Evolutionary conservation across 495 filamentous ascomycete genomes (phyloP), one percentile per base, ranked within the genome.

Genomic region (Cryomyces minteri): DNA sequence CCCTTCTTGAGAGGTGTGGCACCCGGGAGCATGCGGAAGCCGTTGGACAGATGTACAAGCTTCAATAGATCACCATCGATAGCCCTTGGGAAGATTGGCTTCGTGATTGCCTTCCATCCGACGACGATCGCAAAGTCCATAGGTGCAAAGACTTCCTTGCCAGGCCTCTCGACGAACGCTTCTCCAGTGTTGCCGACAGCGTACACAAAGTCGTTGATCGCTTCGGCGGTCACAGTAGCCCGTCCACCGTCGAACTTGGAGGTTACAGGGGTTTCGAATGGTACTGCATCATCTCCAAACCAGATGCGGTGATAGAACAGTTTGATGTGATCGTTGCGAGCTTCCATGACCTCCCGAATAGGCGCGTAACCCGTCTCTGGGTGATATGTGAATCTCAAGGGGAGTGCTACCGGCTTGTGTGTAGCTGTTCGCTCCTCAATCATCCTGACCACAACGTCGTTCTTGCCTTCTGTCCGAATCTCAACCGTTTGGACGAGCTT

Each of bases 61-160:
- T 85, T 90, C 39, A 98, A 71, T 36, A 98, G 70, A 59, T 98
- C 90, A 39, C 90, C 90, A 52, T 98, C 88, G 49, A 96, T 93
- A 48, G 74, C 81, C 46, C 82, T 76, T 49, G 90, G 90, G 72
- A 98, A 96, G 59, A 96, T 95, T 0, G 90, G 88, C 69, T 94
- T 95, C 25, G 83, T 95, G 60, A 98, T 95, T 37, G 90, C 90
- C 63, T 98, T 94, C 90, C 90, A 98, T 49, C 90, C 90, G 12
- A 93, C 85, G 29, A 98, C 90, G 49, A 98, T 96, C 46, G 90
- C 90, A 52, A 95, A 98, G 61, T 98, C 90, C 90, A 98, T 99
- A 37, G 92, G 90, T 18, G 90, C 92, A 53, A 77, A 88, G 53
- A 93, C 83, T 55, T 84, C 81, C 67, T 95, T 96, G 46, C 87